Evolutionary conservation across 179 eudicot species (phyloP).

Genomic region (Patellifolia procumbens): DNA sequence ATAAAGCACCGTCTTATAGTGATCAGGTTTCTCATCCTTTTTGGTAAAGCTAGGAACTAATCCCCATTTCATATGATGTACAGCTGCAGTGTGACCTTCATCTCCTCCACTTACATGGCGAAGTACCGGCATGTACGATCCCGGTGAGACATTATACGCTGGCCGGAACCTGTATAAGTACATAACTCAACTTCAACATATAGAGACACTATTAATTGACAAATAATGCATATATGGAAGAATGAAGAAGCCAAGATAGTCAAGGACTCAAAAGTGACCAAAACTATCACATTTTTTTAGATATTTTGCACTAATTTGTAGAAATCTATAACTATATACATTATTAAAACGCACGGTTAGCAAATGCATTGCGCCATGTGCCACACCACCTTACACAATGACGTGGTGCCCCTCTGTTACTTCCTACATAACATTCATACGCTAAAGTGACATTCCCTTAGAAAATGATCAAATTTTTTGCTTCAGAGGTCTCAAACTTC

Average conservation of each 20-base stretch:
- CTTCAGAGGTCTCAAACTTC: too few species aligned
- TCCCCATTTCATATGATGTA: conserved; percentile 98
- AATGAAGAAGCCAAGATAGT: too few species aligned
- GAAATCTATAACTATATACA: too few species aligned
- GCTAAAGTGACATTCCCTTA: too few species aligned
- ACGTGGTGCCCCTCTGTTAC: too few species aligned
- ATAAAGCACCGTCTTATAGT: conserved; percentile 70
- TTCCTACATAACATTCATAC: too few species aligned
- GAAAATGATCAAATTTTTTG: too few species aligned
- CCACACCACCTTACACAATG: too few species aligned
- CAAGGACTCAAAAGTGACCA: background rate
- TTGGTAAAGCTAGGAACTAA: conserved; percentile 85
- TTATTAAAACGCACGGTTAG: too few species aligned
- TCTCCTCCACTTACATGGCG: conserved; percentile 62
- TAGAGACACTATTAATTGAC: too few species aligned
- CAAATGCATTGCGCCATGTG: too few species aligned
- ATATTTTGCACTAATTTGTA: background rate
- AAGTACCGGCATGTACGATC: conserved; percentile 69
- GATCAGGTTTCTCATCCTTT: conserved; percentile 88
- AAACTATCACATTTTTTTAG: background rate
- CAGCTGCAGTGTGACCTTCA: conserved; percentile 46
- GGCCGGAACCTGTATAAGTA: conserved; percentile 56
- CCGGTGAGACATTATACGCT: conserved; percentile 75
- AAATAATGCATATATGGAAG: too few species aligned
- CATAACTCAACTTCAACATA: background rate